A percentile compares a stretch with the other conserved stretches of the same genome.
These are phyloP conservation scores for Ophiostoma sp. DNA, from an alignment of 2,329 filamentous ascomycete species.

Conservation along the genomic window DNA sequence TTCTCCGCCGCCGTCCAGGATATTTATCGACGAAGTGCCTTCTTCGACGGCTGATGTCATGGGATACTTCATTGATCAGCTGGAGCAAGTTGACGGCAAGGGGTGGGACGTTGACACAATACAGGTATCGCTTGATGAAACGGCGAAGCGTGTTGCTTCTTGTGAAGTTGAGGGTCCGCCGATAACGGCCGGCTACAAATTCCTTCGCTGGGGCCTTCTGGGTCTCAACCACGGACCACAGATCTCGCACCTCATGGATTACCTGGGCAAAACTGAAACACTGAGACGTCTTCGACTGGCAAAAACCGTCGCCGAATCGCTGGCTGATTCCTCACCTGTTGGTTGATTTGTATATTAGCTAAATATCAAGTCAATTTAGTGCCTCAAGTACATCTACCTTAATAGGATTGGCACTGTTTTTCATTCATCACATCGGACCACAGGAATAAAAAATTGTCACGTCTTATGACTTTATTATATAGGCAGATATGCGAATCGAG, in stretches of 20 bases:
- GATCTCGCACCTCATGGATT: conserved; percentile 33
- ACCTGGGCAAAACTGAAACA: conserved; percentile 37
- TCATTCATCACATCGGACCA: too few species aligned
- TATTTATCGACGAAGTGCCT: conserved; percentile 13
- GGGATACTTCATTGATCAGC: conserved; percentile 11
- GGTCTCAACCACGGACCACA: conserved; percentile 33
- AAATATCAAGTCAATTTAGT: neutral
- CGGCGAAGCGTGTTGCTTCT: conserved; percentile 18
- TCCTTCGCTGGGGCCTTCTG: conserved; percentile 38
- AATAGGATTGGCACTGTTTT: neutral
- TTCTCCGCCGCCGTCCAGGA: neutral
- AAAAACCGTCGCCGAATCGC: neutral
- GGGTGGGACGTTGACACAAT: conserved; percentile 28
- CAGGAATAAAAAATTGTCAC: neutral
- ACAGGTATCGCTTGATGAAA: conserved; percentile 4
- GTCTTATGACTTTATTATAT: neutral
- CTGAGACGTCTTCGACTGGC: conserved; percentile 32
- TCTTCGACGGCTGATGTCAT: conserved; percentile 13
- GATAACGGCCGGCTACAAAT: conserved; percentile 31
- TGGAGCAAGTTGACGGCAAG: conserved; percentile 23
- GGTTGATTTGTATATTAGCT: neutral
- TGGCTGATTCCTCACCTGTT: neutral
- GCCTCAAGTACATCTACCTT: neutral
- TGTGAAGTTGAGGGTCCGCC: neutral
- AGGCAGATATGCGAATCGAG: neutral